Base-by-base conservation (phyloP, 2,329 filamentous ascomycete species). In the Teratosphaeriaceae sp. region DNA sequence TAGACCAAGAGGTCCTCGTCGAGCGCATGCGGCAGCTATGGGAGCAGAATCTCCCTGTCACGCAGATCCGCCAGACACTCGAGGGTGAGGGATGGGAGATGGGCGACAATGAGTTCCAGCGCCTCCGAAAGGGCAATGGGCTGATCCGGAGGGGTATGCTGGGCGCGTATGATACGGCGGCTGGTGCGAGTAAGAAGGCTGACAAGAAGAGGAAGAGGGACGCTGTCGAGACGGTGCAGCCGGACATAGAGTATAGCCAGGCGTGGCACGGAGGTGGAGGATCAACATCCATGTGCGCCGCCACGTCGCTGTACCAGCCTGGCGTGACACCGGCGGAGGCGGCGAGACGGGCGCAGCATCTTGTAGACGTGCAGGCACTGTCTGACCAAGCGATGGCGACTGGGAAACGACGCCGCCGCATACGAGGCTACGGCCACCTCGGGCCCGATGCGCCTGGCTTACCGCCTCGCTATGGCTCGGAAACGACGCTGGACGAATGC, bases 401-500 rank as follows among this genome's bases (percentile, higher is more conserved):
- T 6, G 72, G 79, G 45, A 87, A 85, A 60, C 77, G 83, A 41
- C 75, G 84, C 40, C 78, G 83, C 48, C 74, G 82, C 36, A 83
- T 80, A 42, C 74, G 78, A 53, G 77, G 76, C n/a, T 84, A 79
- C 71, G 80, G 76, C 31, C 80, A 81, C 2, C 62, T 85, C 20
- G 79, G 82, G 12, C 75, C 82, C 27, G 82, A 86, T 57, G 78
- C 79, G 5, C 75, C 80, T 1, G 79, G 80, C 3, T 38, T 53
- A 16, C 78, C 81, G 16, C 80, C 83, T 12, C 78, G 86, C 18
- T 92, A 88, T 50, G 84, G 84, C 1, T 90, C 85, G 0, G 86
- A 92, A 62, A 89, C 84, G 11, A 89, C 85, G 0, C 76, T 92
- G 45, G 82, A 86, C 51, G 84, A 90, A 63, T 82, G 83, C 57